Evolutionary conservation across 176 grass and related monocot genomes (phyloP), one percentile per base, ranked within the genome.

Genomic region (Musa acuminata): DNA sequence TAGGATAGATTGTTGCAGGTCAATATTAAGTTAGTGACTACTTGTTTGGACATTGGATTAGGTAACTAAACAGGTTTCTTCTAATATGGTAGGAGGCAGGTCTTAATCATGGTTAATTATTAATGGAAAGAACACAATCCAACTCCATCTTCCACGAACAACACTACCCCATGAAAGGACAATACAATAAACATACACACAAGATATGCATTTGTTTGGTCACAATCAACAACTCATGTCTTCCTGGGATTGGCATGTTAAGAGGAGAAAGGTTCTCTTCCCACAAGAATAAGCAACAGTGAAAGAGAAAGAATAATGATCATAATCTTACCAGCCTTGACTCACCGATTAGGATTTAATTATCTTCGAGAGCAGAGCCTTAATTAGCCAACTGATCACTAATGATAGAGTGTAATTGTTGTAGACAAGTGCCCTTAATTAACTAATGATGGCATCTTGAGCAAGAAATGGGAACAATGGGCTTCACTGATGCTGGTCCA

Each of bases 101-200:
- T 67, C 64, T 43, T 67, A 14, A 67, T 67, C 64, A 67, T 14
- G 64, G 64, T 35, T 67, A 67, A 29, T 67, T 26, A 43, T 67
- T 11, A 26, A 13, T 67, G 26, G 26, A 7, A 14, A 11, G 1
- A 26, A 1, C 6, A 66, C 8, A 35, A 22, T 5, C 24, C 26
- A 67, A 12, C 2, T 26, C 13, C 64, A 26, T 14, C 10, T 67
- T 35, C 6, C 10, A 43, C 11, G 6, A 17, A 29, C 19, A 64
- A 64, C 2, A 64, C n/a, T 22, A 25, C 10, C 10, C n/a, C 21
- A n/a, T 25, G n/a, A 10, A 24, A 64, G 16, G 26, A 67, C 24
- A 16, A 16, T 35, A 22, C 17, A 43, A 29, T 17, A 43, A 43
- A 35, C 13, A 35, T 35, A 19, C 0, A 13, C 25, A 16, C 57